phyloP scores from a whole-genome alignment of 2,329 filamentous ascomycete genomes.

The Rutstroemia sp. region DNA sequence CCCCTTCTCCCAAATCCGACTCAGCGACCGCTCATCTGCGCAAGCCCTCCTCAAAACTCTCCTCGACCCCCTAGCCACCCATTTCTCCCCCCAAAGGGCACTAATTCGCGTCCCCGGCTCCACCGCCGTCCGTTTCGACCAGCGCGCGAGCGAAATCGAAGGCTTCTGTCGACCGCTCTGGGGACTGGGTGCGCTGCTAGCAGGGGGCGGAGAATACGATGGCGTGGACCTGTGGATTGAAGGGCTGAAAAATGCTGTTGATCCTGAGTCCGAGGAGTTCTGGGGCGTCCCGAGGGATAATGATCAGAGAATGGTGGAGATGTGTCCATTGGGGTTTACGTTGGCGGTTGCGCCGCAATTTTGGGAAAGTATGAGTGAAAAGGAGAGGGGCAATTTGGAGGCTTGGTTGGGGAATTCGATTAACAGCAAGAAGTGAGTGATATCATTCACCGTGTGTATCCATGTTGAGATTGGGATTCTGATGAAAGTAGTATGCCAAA shows the following conservation, averaged over 20 bases:
- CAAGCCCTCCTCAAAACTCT: slow-evolving; percentile 54
- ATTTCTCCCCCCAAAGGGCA: slow-evolving; percentile 60
- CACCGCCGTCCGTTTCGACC: slow-evolving; percentile 70
- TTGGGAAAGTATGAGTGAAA: slow-evolving; percentile 50
- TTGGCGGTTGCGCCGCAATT: slow-evolving; percentile 53
- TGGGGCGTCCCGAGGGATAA: slow-evolving; percentile 72
- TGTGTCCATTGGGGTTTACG: slow-evolving; percentile 71
- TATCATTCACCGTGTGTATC: background rate
- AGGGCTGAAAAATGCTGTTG: slow-evolving; percentile 62
- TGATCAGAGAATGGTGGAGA: slow-evolving; percentile 80
- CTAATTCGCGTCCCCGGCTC: slow-evolving; percentile 60
- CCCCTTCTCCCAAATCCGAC: slow-evolving; percentile 45
- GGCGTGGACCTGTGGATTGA: slow-evolving; percentile 60
- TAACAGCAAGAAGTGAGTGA: slow-evolving; percentile 63
- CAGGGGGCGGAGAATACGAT: slow-evolving; percentile 57
- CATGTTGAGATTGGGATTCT: background rate
- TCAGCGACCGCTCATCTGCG: slow-evolving; percentile 47
- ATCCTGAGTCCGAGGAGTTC: slow-evolving; percentile 62
- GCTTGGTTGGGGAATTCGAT: slow-evolving; percentile 67
- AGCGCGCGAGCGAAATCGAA: slow-evolving; percentile 69
- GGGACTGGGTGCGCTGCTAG: slow-evolving; percentile 64
- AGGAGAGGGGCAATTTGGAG: slow-evolving; percentile 59
- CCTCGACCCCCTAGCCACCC: slow-evolving; percentile 62
- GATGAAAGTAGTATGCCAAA: slow-evolving; percentile 50
- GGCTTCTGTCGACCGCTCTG: slow-evolving; percentile 53